A percentile compares a stretch with the other conserved stretches of the same genome.
phyloP scores from a whole-genome alignment of 768 basidiomycete genomes.

The Amylocystis lapponica region DNA sequence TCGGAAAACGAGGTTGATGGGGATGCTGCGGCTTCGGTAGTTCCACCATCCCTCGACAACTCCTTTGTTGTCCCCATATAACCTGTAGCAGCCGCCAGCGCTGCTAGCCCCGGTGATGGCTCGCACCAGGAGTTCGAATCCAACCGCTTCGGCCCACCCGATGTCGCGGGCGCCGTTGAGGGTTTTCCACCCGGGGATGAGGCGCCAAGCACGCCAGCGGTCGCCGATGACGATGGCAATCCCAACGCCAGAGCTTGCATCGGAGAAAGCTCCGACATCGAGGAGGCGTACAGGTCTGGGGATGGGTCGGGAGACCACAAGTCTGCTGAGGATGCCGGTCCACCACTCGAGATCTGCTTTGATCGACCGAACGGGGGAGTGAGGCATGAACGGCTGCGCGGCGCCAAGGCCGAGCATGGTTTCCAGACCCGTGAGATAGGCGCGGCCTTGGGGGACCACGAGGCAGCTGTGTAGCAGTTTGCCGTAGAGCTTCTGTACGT shows the following conservation, averaged over 20 bases:
- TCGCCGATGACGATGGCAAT: constrained; percentile 14
- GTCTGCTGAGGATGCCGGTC: constrained; percentile 1
- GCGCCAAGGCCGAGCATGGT: constrained; percentile 9
- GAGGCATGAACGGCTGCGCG: constrained; percentile 11
- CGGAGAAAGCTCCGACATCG: constrained; percentile 33
- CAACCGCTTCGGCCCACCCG: constrained; percentile 41
- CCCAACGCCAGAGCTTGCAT: constrained; percentile 21
- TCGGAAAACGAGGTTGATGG: constrained; percentile 25
- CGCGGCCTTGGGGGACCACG: constrained; percentile 7
- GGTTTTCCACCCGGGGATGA: constrained; percentile 12
- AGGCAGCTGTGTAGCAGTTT: constrained; percentile 13
- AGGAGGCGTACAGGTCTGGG: constrained; percentile 19
- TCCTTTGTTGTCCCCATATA: constrained; percentile 24
- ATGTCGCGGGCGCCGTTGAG: constrained; percentile 28
- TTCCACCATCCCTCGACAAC: constrained; percentile 34
- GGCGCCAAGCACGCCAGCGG: constrained; percentile 23
- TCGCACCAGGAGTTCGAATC: constrained; percentile 34
- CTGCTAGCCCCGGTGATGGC: neutral
- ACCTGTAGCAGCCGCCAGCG: constrained; percentile 24
- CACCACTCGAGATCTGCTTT: constrained; percentile 17
- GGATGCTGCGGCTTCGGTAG: constrained; percentile 21
- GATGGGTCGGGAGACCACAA: constrained; percentile 22
- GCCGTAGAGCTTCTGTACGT: constrained; percentile 13
- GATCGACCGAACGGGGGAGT: constrained; percentile 21
- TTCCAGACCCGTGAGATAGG: constrained; percentile 7